phyloP scores from a whole-genome alignment of 306 rosid species.

The Castanospermum australe region DNA sequence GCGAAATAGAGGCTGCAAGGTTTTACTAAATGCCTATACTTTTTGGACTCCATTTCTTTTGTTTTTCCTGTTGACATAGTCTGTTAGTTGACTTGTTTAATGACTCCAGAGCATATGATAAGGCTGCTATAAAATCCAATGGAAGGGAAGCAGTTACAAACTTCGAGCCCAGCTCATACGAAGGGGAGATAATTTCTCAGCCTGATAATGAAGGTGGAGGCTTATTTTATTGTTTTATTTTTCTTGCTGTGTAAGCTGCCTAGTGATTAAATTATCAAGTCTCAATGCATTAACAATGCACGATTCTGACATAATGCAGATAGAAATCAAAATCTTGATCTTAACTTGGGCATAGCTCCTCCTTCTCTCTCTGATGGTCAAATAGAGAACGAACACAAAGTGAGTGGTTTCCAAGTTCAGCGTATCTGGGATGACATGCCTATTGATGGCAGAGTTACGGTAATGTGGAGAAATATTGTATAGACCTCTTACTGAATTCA shows the following conservation, averaged over 20 bases:
- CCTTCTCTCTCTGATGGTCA: conserved; percentile 46
- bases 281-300: not conserved
- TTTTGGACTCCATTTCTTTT: conserved; percentile 13
- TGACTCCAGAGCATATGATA: conserved; percentile 81
- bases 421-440: conserved; percentile 45
- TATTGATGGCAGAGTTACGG: conserved; percentile 50
- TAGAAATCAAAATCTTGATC: conserved; percentile 63
- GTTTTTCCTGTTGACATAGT: not conserved
- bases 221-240: not conserved
- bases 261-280: not conserved
- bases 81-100: conserved; percentile 20
- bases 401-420: conserved; percentile 41
- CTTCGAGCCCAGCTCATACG: conserved; percentile 69
- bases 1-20: conserved; percentile 98
- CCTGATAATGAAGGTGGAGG: conserved; percentile 41
- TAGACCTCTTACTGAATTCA: not conserved
- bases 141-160: conserved; percentile 93
- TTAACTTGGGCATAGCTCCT: conserved; percentile 80
- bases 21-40: conserved; percentile 26
- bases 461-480: conserved; percentile 32
- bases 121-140: conserved; percentile 85
- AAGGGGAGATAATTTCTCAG: conserved; percentile 55
- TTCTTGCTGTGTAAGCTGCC: not conserved
- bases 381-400: conserved; percentile 31
- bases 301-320: conserved; percentile 36